Evolutionary conservation across 768 basidiomycete species (phyloP).

Genomic region (Podaxis sp.): DNA sequence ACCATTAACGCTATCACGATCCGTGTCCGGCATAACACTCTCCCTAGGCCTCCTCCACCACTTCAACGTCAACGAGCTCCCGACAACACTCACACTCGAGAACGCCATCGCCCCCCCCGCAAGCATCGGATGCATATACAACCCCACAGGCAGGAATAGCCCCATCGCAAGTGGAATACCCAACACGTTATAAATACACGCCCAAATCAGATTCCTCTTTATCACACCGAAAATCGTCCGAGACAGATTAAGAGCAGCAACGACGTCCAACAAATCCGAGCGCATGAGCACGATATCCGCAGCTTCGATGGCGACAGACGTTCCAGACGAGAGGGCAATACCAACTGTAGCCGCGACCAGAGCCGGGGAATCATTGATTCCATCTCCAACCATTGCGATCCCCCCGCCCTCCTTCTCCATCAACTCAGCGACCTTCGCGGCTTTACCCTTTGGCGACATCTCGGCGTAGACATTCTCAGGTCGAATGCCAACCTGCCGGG

Average conservation of each 20-base stretch:
- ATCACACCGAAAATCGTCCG: slow-evolving; percentile 87
- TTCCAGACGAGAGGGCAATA: slow-evolving; percentile 93
- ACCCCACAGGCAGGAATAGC: slow-evolving; percentile 82
- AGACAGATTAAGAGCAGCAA: slow-evolving; percentile 91
- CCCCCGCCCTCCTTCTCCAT: slow-evolving; percentile 67
- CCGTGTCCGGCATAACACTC: slow-evolving; percentile 67
- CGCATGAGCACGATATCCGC: slow-evolving; percentile 98
- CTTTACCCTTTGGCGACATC: slow-evolving; percentile 96
- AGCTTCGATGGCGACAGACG: slow-evolving; percentile 96
- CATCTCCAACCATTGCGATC: slow-evolving; percentile 98
- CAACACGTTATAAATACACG: slow-evolving; percentile 88
- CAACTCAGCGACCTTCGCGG: slow-evolving; percentile 74
- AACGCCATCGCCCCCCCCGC: slow-evolving; percentile 99
- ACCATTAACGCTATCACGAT: slow-evolving; percentile 34
- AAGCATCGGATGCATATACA: slow-evolving; percentile 97
- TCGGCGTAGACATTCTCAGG: slow-evolving; percentile 83
- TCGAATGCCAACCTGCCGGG: slow-evolving; percentile 83
- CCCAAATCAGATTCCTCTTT: slow-evolving; percentile 92
- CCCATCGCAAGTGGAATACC: slow-evolving; percentile 99
- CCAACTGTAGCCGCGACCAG: slow-evolving; percentile 95
- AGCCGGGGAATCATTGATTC: slow-evolving; percentile 98
- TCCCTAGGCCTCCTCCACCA: slow-evolving; percentile 74
- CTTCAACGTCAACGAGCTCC: slow-evolving; percentile 79
- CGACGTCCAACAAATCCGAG: slow-evolving; percentile 94
- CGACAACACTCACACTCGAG: slow-evolving; percentile 93